Percentiles rank a stretch among this genome's conserved stretches.
phyloP scores from a whole-genome alignment of 768 basidiomycete species.

The Lactarius hatsudake region DNA sequence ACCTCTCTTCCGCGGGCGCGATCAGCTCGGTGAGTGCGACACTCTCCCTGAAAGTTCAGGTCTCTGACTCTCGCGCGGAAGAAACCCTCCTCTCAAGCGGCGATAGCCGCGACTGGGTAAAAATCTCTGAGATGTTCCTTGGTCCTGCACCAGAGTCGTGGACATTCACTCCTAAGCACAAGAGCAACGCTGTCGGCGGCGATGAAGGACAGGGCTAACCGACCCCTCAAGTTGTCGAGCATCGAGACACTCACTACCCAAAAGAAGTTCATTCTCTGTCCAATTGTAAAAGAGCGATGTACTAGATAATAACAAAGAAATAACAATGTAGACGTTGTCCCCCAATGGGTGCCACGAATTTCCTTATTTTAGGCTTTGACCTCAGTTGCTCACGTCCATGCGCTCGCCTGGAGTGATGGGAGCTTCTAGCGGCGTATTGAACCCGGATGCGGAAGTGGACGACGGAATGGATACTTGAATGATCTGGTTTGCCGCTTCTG shows the following conservation, averaged over 20 bases:
- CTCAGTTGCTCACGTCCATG: constrained; percentile 25
- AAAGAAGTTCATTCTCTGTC: background rate
- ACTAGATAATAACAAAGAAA: constrained; percentile 19
- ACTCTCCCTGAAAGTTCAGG: constrained; percentile 3
- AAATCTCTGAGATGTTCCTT: constrained; percentile 92
- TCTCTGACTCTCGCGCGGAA: constrained; percentile 32
- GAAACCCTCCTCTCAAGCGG: constrained; percentile 82
- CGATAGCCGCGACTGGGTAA: constrained; percentile 85
- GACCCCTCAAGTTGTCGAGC: background rate
- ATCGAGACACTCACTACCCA: background rate
- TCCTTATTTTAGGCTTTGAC: background rate
- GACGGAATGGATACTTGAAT: constrained; percentile 21
- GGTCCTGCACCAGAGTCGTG: constrained; percentile 82
- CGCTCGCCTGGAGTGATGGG: constrained; percentile 23
- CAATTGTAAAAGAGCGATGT: constrained; percentile 1
- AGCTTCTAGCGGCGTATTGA: constrained; percentile 20
- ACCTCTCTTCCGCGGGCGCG: constrained; percentile 81
- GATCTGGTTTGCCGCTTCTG: background rate
- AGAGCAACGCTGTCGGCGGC: constrained; percentile 70
- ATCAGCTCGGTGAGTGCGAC: constrained; percentile 72
- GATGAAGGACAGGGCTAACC: constrained; percentile 60
- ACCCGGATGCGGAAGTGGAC: constrained; percentile 23
- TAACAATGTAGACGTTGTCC: constrained; percentile 3
- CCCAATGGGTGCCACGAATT: background rate
- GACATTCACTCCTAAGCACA: constrained; percentile 90